Base-by-base conservation (phyloP, 139 green algal species). In the Pleodorina starrii region DNA sequence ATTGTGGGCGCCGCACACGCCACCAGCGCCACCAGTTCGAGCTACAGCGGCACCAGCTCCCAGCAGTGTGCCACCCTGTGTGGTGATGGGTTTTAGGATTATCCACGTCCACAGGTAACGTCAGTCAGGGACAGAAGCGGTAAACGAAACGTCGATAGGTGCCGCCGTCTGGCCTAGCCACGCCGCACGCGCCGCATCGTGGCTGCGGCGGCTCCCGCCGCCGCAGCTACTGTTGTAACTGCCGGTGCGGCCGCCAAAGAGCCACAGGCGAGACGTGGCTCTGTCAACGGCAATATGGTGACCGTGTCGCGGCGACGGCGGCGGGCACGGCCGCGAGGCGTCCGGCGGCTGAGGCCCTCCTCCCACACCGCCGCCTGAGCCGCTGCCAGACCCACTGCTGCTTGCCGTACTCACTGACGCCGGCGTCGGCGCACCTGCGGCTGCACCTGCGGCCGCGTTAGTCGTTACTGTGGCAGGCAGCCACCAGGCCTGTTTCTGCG, bases 251-350 rank as follows among this genome's bases (percentile, higher is more conserved):
- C 81, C 81, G 42, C 81, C 81, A 32, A 50, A 77, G 40, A 87
- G 5, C 81, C 60, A 87, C 81, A 87, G 60, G 42, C 81, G 42
- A 25, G 40, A 36, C 5, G 17, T 46, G 27, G 5, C 42, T 16
- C 16, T 5, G 35, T 87, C 81, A 35, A 87, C 81, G 25, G 60
- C 81, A 40, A 87, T 42, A 27, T 77, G 60, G 60, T 87, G 81
- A 2, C 42, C 60, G 40, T 66, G 5, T 29, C 81, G 42, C 0
- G 60, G 29, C 3, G 43, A 48, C 19, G 81, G 81, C 60, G 81
- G 81, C 40, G 48, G 32, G 59, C 79, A 86, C 2, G 79, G 79
- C 77, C 14, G 51, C 21, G 77, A 72, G 25, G 77, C 35, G 4
- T n/a, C n/a, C n/a, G n/a, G n/a, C n/a, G n/a, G n/a, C n/a, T n/a